Evolutionary conservation across 768 basidiomycete species (phyloP).

Genomic region (Termitomyces bulborhizus): DNA sequence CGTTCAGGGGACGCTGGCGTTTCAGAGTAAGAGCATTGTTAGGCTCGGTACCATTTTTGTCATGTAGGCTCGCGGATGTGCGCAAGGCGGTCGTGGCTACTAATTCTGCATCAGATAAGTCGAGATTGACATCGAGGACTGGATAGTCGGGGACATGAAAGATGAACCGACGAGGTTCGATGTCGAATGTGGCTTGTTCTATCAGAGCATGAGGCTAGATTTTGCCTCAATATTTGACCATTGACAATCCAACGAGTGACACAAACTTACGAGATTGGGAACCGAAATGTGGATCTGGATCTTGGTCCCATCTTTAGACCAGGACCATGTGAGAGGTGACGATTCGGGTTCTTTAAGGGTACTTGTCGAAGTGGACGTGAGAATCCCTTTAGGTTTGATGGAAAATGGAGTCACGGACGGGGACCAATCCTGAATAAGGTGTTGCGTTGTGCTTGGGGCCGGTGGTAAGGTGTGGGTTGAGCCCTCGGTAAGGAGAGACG

Average conservation of each 20-base stretch:
- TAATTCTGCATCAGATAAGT: conserved; percentile 50
- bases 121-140: conserved; percentile 52
- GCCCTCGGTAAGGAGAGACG: conserved; percentile 25
- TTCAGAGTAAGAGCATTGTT: conserved; percentile 42
- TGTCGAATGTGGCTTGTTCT: conserved; percentile 46
- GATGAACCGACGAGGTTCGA: conserved; percentile 57
- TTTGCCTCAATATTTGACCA: too few relatives aligned
- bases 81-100: conserved; percentile 16
- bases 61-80: conserved; percentile 12
- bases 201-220: conserved; percentile 42
- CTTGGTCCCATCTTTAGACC: conserved; percentile 33
- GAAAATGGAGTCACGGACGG: conserved; percentile 7
- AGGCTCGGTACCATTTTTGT: conserved; percentile 21
- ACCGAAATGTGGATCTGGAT: conserved; percentile 48
- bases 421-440: conserved; percentile 43
- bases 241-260: not conserved
- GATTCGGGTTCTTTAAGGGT: not conserved
- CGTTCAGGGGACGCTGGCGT: conserved; percentile 50
- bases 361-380: conserved; percentile 24
- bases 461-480: not conserved
- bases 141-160: conserved; percentile 43
- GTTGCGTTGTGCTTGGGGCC: conserved; percentile 18
- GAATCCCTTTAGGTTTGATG: conserved; percentile 32
- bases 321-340: conserved; percentile 40
- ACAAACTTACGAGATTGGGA: conserved; percentile 47